These are phyloP conservation scores for Trichoderma breve DNA, from an alignment of 2,329 filamentous ascomycete genomes.

Conservation along the genomic window DNA sequence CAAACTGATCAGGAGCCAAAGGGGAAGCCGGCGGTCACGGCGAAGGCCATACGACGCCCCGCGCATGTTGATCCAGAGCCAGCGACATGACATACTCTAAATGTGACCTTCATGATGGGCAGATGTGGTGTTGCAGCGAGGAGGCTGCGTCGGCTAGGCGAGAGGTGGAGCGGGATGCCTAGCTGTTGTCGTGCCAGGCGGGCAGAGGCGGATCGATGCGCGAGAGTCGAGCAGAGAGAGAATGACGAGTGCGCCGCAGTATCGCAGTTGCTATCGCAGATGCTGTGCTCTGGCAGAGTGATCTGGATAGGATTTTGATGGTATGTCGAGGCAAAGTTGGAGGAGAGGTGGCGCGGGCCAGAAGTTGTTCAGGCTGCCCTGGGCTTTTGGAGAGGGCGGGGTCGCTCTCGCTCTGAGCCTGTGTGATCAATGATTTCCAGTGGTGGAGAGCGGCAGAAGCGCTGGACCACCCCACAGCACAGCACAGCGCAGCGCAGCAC, in stretches of 20 bases:
- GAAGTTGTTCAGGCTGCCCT: slow-evolving; percentile 21
- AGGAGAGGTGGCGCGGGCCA: slow-evolving; percentile 11
- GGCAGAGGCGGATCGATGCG: background rate
- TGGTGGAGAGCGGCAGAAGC: slow-evolving; percentile 15
- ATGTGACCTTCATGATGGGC: slow-evolving; percentile 66
- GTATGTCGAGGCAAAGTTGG: slow-evolving; percentile 10
- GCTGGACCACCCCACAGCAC: background rate
- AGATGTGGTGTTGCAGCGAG: slow-evolving; percentile 34
- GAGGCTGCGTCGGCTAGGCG: slow-evolving; percentile 22
- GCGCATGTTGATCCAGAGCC: background rate
- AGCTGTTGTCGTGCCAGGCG: slow-evolving; percentile 11
- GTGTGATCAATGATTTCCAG: background rate
- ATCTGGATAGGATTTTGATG: background rate
- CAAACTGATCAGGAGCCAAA: background rate
- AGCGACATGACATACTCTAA: slow-evolving; percentile 53
- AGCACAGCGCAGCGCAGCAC: background rate
- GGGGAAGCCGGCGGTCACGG: background rate
- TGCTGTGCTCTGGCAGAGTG: background rate
- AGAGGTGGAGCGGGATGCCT: slow-evolving; percentile 13
- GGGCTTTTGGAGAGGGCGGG: slow-evolving; percentile 12
- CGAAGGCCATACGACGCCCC: background rate
- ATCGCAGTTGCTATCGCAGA: background rate
- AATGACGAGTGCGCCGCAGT: background rate
- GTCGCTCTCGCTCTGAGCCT: background rate
- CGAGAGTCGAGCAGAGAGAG: background rate